Conservation (phyloP, 257 asterid genomes). For the Solanum medicagineum region DNA sequence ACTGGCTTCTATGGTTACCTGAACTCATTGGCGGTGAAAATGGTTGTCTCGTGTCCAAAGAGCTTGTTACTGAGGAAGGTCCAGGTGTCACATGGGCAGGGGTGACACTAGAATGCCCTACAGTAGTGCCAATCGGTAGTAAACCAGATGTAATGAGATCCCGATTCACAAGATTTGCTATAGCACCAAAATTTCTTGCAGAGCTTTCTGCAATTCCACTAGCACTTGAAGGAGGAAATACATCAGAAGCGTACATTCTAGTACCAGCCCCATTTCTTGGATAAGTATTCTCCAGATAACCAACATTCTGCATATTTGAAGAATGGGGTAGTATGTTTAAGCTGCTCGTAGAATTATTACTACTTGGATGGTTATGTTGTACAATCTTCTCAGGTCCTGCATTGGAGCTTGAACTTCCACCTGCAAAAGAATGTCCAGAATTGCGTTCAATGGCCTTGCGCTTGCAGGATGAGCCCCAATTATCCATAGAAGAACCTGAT, state of each 20-base stretch:
- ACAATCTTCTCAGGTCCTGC: conserved; percentile 28
- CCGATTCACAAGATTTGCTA: conserved; percentile 30
- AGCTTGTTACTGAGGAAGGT: conserved; percentile 18
- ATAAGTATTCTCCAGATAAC: conserved; percentile 27
- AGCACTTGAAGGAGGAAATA: conserved; percentile 30
- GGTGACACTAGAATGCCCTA: conserved; percentile 28
- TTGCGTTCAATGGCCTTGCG: conserved; percentile 69
- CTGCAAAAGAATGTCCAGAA: conserved; percentile 44
- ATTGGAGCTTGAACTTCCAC: conserved; percentile 55
- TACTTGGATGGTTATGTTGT: conserved; percentile 31
- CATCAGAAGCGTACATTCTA: conserved; percentile 18
- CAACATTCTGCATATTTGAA: conserved; percentile 18
- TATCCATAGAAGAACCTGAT: conserved; percentile 42
- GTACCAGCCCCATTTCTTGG: conserved; percentile 30
- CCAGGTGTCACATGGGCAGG: conserved; percentile 14
- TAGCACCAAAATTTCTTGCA: conserved; percentile 24
- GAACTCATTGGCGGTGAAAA: conserved; percentile 22
- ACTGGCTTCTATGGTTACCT: conserved; percentile 19
- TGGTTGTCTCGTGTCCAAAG: conserved; percentile 24
- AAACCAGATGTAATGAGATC: conserved; percentile 27
- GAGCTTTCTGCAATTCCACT: conserved; percentile 31
- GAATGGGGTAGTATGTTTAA: conserved; percentile 28
- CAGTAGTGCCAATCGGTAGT: conserved; percentile 20
- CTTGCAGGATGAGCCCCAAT: conserved; percentile 79
- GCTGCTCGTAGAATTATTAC: conserved; percentile 26